phyloP scores from a whole-genome alignment of 2,329 filamentous ascomycete species.

The Aspergillus proliferans region DNA sequence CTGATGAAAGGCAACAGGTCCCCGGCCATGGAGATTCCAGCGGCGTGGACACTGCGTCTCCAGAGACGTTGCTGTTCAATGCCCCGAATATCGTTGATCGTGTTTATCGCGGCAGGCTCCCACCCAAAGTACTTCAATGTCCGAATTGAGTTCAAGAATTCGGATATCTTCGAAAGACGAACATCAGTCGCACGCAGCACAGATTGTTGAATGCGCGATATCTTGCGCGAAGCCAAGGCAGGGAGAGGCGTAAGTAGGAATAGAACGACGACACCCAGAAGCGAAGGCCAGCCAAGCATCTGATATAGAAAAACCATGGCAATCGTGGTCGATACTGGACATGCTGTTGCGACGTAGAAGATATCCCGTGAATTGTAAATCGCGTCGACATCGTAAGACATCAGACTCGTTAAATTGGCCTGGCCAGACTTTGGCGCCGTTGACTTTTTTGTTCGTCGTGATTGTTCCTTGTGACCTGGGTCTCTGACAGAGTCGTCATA shows the following conservation, averaged over 20 bases:
- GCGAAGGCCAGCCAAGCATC: slow-evolving; percentile 51
- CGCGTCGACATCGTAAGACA: slow-evolving; percentile 55
- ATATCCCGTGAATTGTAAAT: slow-evolving; percentile 49
- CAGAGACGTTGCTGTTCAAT: slow-evolving; percentile 52
- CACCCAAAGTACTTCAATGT: slow-evolving; percentile 58
- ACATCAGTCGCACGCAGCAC: slow-evolving; percentile 52
- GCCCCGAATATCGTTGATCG: slow-evolving; percentile 45
- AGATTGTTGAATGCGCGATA: slow-evolving; percentile 47
- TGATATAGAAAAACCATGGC: slow-evolving; percentile 49
- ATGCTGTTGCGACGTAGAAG: slow-evolving; percentile 42
- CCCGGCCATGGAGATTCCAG: slow-evolving; percentile 42
- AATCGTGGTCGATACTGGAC: slow-evolving; percentile 44
- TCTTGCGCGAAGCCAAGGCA: slow-evolving; percentile 43
- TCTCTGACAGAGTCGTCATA: slow-evolving; percentile 39
- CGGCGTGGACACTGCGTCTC: slow-evolving; percentile 44
- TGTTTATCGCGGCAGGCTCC: slow-evolving; percentile 50
- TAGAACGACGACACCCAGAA: slow-evolving; percentile 48
- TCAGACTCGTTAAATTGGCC: slow-evolving; percentile 51
- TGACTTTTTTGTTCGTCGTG: slow-evolving; percentile 2
- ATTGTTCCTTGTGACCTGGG: not conserved
- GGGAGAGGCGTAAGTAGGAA: slow-evolving; percentile 47
- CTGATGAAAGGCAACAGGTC: slow-evolving; percentile 50
- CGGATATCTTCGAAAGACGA: slow-evolving; percentile 53
- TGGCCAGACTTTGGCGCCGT: slow-evolving; percentile 36
- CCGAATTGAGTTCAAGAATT: slow-evolving; percentile 53